Evolutionary conservation across 164 flowering plant genomes (phyloP).

Genomic region (Dillenia suffruticosa): DNA sequence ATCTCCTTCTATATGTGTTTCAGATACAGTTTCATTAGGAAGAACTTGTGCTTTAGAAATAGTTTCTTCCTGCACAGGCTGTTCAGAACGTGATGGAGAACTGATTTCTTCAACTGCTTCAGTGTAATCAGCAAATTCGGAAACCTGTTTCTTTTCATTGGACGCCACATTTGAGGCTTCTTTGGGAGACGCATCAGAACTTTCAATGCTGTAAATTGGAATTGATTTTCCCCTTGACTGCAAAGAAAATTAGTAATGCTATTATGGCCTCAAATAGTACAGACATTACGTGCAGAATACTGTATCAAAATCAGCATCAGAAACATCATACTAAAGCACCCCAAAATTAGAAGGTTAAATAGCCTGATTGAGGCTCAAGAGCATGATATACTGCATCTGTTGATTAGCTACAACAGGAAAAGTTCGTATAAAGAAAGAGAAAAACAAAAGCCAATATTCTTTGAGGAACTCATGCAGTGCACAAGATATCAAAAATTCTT

Average conservation of each 20-base stretch:
- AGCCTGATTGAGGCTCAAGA: no score
- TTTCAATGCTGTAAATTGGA: constrained; percentile 27
- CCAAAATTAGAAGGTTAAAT: no score
- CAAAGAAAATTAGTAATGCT: constrained; percentile 13
- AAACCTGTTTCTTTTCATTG: constrained; percentile 46
- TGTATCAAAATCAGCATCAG: no score
- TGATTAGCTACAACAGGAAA: no score
- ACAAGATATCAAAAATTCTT: no score
- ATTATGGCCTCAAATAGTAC: not conserved
- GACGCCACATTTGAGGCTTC: constrained; percentile 29
- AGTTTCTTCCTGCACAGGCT: constrained; percentile 27
- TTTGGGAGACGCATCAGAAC: constrained; percentile 47
- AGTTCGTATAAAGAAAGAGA: no score
- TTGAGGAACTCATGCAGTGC: no score
- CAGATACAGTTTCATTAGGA: constrained; percentile 31
- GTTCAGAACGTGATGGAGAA: constrained; percentile 19
- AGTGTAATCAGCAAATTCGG: constrained; percentile 20
- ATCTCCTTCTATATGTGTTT: constrained; percentile 67
- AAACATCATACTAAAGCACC: no score
- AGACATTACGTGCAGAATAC: no score
- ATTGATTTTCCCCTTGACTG: constrained; percentile 58
- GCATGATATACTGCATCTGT: no score
- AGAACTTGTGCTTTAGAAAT: constrained; percentile 17
- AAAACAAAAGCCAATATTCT: no score
- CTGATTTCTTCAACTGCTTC: constrained; percentile 18